Percentiles rank a stretch among this genome's conserved stretches.
Conservation (phyloP, 495 filamentous ascomycete species). For the Chaetomium cochliodes region DNA sequence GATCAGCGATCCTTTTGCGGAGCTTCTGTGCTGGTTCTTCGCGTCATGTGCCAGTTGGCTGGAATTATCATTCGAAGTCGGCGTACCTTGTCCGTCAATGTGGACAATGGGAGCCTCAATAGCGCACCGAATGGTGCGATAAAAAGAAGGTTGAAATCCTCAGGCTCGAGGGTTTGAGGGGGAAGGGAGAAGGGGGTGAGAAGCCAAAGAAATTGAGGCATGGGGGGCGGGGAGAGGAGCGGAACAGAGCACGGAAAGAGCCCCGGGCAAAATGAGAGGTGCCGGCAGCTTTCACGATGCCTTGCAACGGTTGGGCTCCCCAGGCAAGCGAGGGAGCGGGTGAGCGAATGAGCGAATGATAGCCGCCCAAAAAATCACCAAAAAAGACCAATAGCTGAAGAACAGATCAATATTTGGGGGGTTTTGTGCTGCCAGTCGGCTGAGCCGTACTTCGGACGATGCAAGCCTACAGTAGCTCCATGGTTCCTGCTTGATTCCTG, state of each 20-base stretch:
- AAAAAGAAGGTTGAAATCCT: not conserved
- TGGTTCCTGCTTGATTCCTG: constrained; percentile 4
- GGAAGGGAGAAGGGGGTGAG: constrained; percentile 4
- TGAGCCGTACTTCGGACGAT: not conserved
- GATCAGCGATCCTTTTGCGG: constrained; percentile 15
- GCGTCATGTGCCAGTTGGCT: constrained; percentile 10
- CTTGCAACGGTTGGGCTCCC: constrained; percentile 17
- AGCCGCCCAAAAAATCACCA: not conserved
- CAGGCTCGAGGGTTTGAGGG: not conserved
- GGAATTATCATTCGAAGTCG: not conserved
- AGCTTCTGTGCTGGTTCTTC: constrained; percentile 6
- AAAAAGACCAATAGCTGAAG: not conserved
- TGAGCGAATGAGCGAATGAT: not conserved
- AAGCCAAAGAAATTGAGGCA: not conserved
- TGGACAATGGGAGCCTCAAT: not conserved
- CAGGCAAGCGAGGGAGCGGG: not conserved
- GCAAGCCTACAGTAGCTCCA: not conserved
- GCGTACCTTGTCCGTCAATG: constrained; percentile 4
- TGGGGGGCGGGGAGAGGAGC: not conserved
- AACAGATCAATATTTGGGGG: not conserved
- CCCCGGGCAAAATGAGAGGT: constrained; percentile 11
- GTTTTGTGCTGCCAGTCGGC: not conserved
- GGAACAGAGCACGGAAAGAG: constrained; percentile 1
- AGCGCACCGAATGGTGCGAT: not conserved
- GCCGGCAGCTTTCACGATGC: constrained; percentile 23